These are phyloP conservation scores for Clitopilus passeckerianus DNA, from an alignment of 768 basidiomycete species.

Conservation along the genomic window DNA sequence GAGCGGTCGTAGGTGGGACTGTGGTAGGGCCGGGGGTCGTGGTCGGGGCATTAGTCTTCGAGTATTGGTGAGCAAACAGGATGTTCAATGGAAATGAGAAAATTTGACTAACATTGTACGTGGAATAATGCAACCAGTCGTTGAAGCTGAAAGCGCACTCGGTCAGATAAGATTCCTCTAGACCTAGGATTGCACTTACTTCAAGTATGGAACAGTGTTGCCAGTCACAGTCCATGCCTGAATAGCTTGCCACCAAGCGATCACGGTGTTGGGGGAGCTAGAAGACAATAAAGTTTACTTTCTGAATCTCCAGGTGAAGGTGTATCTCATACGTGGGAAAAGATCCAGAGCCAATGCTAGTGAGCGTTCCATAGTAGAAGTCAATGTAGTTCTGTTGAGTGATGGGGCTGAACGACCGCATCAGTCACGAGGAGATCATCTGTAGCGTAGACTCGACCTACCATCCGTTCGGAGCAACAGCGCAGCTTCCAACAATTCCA, in stretches of 20 bases:
- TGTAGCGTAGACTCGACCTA: not conserved
- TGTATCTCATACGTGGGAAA: not conserved
- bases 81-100: not conserved
- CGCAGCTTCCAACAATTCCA: not conserved
- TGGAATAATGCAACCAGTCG: not conserved
- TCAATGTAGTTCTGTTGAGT: not conserved
- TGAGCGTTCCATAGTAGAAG: not conserved
- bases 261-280: not conserved
- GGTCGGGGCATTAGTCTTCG: not conserved
- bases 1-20: not conserved
- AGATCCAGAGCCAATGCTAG: not conserved
- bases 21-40: not conserved
- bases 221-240: not conserved
- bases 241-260: not conserved
- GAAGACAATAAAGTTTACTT: not conserved
- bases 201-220: not conserved
- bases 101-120: not conserved
- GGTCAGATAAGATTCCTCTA: not conserved
- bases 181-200: not conserved
- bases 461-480: not conserved
- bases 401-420: not conserved
- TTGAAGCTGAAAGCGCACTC: not conserved
- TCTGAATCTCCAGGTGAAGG: not conserved
- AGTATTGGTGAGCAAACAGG: not conserved
- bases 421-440: not conserved